A percentile compares a stretch with the other conserved stretches of the same genome.
Evolutionary conservation across 2,329 filamentous ascomycete genomes (phyloP).

Genomic region (Xylaria sp.): DNA sequence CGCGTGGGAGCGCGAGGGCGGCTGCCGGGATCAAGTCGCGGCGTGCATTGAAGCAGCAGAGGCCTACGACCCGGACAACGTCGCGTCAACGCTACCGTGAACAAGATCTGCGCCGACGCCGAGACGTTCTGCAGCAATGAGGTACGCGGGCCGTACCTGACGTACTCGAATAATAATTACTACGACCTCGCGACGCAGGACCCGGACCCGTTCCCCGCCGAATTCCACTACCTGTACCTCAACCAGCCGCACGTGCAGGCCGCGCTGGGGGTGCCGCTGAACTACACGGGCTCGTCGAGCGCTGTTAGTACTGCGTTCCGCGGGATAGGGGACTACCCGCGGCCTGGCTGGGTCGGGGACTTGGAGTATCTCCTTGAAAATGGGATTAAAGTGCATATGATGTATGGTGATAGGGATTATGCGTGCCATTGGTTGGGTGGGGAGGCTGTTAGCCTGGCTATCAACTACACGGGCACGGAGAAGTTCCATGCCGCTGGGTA

Average conservation of each 20-base stretch:
- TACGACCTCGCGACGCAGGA: constrained; percentile 62
- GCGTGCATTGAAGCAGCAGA: constrained; percentile 55
- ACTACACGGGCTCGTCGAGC: constrained; percentile 55
- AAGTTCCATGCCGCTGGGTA: constrained; percentile 65
- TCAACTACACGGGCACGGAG: constrained; percentile 50
- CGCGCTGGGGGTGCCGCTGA: constrained; percentile 64
- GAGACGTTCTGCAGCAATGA: constrained; percentile 36
- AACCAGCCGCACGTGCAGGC: constrained; percentile 61
- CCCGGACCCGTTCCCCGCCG: constrained; percentile 58
- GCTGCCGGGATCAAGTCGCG: constrained; percentile 60
- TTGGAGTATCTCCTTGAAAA: constrained; percentile 60
- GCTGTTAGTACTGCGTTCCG: constrained; percentile 54
- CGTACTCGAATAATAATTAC: constrained; percentile 51
- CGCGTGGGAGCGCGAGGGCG: constrained; percentile 43
- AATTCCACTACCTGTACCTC: constrained; percentile 61
- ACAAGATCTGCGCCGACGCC: constrained; percentile 46
- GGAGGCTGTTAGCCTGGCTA: constrained; percentile 55
- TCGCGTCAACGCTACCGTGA: constrained; percentile 51
- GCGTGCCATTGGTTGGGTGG: constrained; percentile 64
- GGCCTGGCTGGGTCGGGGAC: constrained; percentile 49
- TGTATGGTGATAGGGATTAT: constrained; percentile 65
- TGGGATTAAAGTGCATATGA: constrained; percentile 61
- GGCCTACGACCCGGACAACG: constrained; percentile 55
- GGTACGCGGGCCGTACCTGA: constrained; percentile 35
- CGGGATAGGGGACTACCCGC: constrained; percentile 41